Percentiles rank a stretch among this genome's conserved stretches.
phyloP scores from a whole-genome alignment of 495 filamentous ascomycete genomes.

The Letharia columbiana region DNA sequence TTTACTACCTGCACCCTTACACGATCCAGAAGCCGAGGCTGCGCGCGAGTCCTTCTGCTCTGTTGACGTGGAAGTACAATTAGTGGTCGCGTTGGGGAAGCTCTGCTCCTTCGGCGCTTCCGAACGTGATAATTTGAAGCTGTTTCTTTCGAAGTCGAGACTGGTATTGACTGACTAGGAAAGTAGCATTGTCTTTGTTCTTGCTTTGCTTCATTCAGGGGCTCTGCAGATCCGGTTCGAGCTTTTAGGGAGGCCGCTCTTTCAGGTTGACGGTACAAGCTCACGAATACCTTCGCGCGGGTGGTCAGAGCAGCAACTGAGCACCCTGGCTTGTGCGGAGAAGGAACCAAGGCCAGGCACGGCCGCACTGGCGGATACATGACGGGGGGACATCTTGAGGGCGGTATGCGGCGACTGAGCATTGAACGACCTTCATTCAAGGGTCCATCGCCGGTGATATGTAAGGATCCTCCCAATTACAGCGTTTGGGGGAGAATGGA shows the following conservation, averaged over 20 bases:
- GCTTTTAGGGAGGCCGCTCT: not conserved
- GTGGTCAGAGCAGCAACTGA: not conserved
- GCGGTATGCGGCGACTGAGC: slow-evolving; percentile 1
- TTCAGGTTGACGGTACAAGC: not conserved
- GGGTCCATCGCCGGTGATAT: not conserved
- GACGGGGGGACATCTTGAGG: slow-evolving; percentile 1
- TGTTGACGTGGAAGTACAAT: not conserved
- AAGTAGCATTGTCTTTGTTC: no score
- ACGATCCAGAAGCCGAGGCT: not conserved
- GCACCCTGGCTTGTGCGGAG: not conserved
- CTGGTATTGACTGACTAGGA: not conserved
- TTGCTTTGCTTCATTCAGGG: not conserved
- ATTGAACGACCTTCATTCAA: slow-evolving; percentile 2
- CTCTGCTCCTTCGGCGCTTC: not conserved
- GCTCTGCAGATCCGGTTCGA: not conserved
- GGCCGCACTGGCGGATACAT: not conserved
- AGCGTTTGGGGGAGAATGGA: not conserved
- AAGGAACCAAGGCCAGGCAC: not conserved
- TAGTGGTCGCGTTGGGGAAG: not conserved
- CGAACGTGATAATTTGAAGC: not conserved
- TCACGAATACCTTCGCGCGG: not conserved
- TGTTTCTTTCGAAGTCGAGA: not conserved
- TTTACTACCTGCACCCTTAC: not conserved
- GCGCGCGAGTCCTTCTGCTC: not conserved
- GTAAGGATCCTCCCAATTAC: not conserved